A percentile compares a stretch with the other conserved stretches of the same genome.
These are phyloP conservation scores for Thielaviopsis euricoi DNA, from an alignment of 2,329 filamentous ascomycete species.

Conservation along the genomic window DNA sequence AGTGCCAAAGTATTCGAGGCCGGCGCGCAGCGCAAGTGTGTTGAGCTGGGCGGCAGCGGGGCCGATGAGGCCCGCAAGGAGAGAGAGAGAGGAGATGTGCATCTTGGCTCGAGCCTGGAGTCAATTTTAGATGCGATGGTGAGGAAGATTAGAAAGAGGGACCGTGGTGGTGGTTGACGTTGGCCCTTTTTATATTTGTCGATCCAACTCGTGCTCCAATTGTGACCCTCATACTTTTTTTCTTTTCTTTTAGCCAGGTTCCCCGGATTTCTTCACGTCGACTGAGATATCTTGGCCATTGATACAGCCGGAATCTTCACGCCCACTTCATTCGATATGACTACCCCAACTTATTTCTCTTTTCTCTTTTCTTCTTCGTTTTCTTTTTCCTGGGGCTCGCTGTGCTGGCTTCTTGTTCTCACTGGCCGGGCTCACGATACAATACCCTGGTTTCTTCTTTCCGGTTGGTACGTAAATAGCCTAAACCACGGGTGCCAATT, in stretches of 20 bases:
- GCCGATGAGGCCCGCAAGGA: neutral
- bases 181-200: neutral
- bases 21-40: neutral
- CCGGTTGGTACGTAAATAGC: neutral
- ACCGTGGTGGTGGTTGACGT: neutral
- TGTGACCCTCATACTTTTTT: no score
- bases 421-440: neutral
- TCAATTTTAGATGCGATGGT: neutral
- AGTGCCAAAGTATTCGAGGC: conserved; percentile 33
- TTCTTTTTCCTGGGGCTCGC: no score
- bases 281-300: neutral
- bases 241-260: neutral
- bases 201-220: neutral
- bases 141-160: neutral
- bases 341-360: neutral
- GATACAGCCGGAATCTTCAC: neutral
- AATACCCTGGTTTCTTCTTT: no score
- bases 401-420: neutral
- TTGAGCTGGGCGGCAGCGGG: neutral
- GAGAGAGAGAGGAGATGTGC: neutral
- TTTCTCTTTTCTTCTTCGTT: no score
- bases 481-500: neutral
- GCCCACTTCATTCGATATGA: neutral
- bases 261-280: neutral
- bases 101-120: no score